Evolutionary conservation across 73 alveolate genomes (phyloP), one percentile per base, ranked within the genome.

Genomic region (Tetrahymena borealis): DNA sequence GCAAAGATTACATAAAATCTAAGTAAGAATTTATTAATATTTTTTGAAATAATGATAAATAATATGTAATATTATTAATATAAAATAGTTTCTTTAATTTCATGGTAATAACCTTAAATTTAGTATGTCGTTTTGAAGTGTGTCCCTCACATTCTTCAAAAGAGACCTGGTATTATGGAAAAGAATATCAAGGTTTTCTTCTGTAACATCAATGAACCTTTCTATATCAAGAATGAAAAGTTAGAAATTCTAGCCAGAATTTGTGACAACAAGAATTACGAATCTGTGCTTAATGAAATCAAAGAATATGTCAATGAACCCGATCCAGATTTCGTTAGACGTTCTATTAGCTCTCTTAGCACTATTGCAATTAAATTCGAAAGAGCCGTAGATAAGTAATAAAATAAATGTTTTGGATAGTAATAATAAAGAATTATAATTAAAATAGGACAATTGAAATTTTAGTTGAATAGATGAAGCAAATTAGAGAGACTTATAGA

Each of bases 101-200:
- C 96, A 37, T 94, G 97, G 94, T 38, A 91, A 40, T 96, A 97
- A 79, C 98, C 99, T 13, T 99, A 98, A 93, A 94, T 98, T 77
- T 96, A 98, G 93, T 98, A 97, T 95, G 95, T 97, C 36, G 98
- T 98, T 40, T 91, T 97, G 32, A 94, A 98, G 90, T 97, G 97
- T 91, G 97, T 98, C 91, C 97, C 98, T 93, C 95, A 97, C n/a
- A 97, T 98, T 35, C 92, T 98, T 39, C 97, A 98, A 91, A 98
- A 98, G 95, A 90, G 98, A 39, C 98, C 98, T 79, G 93, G 96
- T 90, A 94, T 98, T 91, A 93, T 98, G 77, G 99, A 97, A 94
- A 97, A 96, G 90, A 99, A 98, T 93, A 96, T 98, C 90, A 97
- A 97, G 94, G 97, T 97, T 38, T 98, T 98, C 96, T 98, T 98